Evolutionary conservation across 176 grass and related monocot genomes (phyloP).

Genomic region (Oryza meridionalis): DNA sequence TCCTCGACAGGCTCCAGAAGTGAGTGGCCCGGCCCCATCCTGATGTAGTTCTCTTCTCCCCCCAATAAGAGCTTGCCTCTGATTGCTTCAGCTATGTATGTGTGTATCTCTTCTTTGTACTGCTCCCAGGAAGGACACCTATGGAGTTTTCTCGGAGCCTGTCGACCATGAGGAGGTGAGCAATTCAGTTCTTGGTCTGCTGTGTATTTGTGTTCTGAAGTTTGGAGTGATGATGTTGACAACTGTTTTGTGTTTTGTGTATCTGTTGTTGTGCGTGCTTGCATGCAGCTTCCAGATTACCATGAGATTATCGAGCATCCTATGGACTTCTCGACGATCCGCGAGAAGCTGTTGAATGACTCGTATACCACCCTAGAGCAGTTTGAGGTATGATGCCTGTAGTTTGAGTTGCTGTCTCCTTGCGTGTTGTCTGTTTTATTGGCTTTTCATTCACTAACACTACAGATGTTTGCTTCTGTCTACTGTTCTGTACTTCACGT

Average conservation of each 20-base stretch:
- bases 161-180: slow-evolving; percentile 71
- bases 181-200: slow-evolving; percentile 12
- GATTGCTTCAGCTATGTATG: slow-evolving; percentile 25
- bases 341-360: slow-evolving; percentile 68
- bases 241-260: not conserved
- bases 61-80: slow-evolving; percentile 22
- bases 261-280: slow-evolving; percentile 21
- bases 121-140: slow-evolving; percentile 76
- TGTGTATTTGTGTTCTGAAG: not conserved
- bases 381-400: slow-evolving; percentile 60
- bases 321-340: slow-evolving; percentile 71
- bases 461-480: not conserved
- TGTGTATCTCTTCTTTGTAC: slow-evolving; percentile 33
- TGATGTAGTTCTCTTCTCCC: slow-evolving; percentile 38
- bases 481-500: not conserved
- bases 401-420: slow-evolving; percentile 3
- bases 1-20: slow-evolving; percentile 78
- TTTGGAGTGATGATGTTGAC: not conserved
- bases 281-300: slow-evolving; percentile 79
- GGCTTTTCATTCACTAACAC: slow-evolving; percentile 17
- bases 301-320: slow-evolving; percentile 64
- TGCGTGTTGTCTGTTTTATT: not conserved
- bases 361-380: slow-evolving; percentile 57
- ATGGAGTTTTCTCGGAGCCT: slow-evolving; percentile 68
- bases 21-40: slow-evolving; percentile 61